A percentile compares a stretch with the other conserved stretches of the same genome.
Evolutionary conservation across 1,284 basidiomycete species (phyloP).

Genomic region (Pyrrhoderma lamaoense): DNA sequence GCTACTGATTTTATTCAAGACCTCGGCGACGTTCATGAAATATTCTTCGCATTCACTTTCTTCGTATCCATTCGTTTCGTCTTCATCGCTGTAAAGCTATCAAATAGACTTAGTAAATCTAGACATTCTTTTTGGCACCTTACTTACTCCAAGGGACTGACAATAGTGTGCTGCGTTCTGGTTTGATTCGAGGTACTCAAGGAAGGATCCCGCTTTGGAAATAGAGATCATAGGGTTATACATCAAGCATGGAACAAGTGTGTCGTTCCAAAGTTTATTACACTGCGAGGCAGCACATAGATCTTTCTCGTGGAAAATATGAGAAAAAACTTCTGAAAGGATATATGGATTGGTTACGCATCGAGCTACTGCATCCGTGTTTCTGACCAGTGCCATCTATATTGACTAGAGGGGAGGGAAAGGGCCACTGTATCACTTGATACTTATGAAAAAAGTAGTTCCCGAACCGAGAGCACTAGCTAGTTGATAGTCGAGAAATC

Average conservation of each 20-base stretch:
- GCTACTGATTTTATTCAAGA: too few relatives aligned
- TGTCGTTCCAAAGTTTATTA: slow-evolving; percentile 5
- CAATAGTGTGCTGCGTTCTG: slow-evolving; percentile 1
- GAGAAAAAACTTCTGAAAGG: slow-evolving; percentile 1
- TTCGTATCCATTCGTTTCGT: not conserved
- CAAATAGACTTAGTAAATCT: too few relatives aligned
- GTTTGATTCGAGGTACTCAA: slow-evolving; percentile 9
- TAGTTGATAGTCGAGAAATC: too few relatives aligned
- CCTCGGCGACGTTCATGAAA: too few relatives aligned
- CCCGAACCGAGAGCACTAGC: too few relatives aligned
- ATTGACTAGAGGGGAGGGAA: too few relatives aligned
- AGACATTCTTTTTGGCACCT: not conserved
- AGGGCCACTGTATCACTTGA: too few relatives aligned
- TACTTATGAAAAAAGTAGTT: too few relatives aligned
- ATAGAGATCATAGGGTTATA: not conserved
- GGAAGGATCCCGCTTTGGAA: slow-evolving; percentile 4
- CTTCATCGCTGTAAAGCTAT: not conserved
- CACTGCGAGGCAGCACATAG: slow-evolving; percentile 5
- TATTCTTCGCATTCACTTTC: not conserved
- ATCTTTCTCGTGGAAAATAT: slow-evolving; percentile 5
- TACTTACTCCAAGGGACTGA: slow-evolving; percentile 9
- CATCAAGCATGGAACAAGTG: slow-evolving; percentile 7
- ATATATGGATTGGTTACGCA: slow-evolving; percentile 10
- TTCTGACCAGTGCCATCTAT: too few relatives aligned
- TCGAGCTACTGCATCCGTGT: too few relatives aligned